phyloP scores from a whole-genome alignment of 441 rosid genomes.

The Cnidoscolus chayamansa region DNA sequence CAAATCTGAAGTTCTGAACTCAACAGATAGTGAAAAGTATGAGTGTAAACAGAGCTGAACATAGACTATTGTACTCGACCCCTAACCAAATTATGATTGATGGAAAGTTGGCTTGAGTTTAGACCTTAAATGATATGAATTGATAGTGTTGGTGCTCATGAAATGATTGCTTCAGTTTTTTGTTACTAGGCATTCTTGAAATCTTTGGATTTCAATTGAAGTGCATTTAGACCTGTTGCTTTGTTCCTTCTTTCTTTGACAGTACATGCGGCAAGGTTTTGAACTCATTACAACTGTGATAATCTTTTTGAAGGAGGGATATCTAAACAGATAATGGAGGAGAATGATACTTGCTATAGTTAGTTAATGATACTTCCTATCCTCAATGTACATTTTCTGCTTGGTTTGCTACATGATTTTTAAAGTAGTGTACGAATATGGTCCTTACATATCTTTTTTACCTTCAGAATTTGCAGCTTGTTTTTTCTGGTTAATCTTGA shows the following conservation, averaged over 20 bases:
- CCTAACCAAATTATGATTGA: neutral
- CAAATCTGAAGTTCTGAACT: neutral
- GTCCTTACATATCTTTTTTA: neutral
- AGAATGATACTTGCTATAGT: constrained; percentile 1
- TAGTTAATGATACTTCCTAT: neutral
- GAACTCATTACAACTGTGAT: neutral
- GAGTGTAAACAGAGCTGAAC: neutral
- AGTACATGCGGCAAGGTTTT: neutral
- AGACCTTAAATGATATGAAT: neutral
- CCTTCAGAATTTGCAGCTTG: neutral
- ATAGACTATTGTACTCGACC: neutral
- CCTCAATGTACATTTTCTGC: neutral
- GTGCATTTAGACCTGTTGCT: neutral
- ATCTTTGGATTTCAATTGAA: neutral
- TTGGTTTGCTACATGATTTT: neutral
- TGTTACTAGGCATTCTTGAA: neutral
- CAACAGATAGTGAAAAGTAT: neutral
- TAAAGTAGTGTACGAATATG: neutral
- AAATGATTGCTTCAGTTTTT: neutral
- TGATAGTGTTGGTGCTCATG: neutral
- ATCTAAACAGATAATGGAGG: constrained; percentile 3
- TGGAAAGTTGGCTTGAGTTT: neutral
- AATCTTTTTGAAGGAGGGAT: constrained; percentile 11
- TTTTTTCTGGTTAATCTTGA: neutral
- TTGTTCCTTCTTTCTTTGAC: neutral